Evolutionary conservation across 495 filamentous ascomycete species (phyloP), one percentile per base, ranked within the genome.

Genomic region (Podospora australis): DNA sequence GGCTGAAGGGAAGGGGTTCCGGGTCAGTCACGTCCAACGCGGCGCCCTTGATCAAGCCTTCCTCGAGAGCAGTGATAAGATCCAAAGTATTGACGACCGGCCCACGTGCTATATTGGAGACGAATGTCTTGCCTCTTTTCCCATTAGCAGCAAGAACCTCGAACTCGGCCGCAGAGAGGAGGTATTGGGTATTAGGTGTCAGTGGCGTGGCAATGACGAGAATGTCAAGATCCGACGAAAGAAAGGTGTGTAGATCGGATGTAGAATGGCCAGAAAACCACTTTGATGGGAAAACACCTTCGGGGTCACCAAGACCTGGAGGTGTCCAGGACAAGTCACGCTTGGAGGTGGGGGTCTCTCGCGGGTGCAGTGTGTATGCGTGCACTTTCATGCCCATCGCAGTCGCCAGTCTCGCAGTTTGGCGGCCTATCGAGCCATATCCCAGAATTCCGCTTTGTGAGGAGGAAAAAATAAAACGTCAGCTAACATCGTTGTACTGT

Each of bases 11-110:
- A 58, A 95, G 58, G 0, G 89, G 89, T 57, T 96, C 90, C 3
- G 87, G 87, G 48, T 92, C 88, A 32, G 88, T 90, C 0, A 95
- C 90, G 68, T 96, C 90, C 44, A 95, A 63, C 34, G 86, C 87
- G 6, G 88, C 78, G 20, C 87, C 88, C 8, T 78, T 71, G 35
- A 95, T 64, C 24, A 69, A 60, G 6, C 68, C 75, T 10, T 59
- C 57, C 49, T 85, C 73, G 19, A 88, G 63, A 6, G 87, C 80
- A 0, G 62, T 64, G 24, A 91, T 72, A 24, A 95, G 53, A 9
- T 79, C 85, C 7, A 75, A 73, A 46, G 87, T 84, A 39, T 86
- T 70, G 20, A 95, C 65, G 11, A 92, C 80, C 9, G 74, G 75
- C 0, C 89, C 89, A 0, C 89, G 75, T 0, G 82, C 77, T 50